phyloP scores from a whole-genome alignment of 495 filamentous ascomycete genomes.

The Chaetomium cochliodes region DNA sequence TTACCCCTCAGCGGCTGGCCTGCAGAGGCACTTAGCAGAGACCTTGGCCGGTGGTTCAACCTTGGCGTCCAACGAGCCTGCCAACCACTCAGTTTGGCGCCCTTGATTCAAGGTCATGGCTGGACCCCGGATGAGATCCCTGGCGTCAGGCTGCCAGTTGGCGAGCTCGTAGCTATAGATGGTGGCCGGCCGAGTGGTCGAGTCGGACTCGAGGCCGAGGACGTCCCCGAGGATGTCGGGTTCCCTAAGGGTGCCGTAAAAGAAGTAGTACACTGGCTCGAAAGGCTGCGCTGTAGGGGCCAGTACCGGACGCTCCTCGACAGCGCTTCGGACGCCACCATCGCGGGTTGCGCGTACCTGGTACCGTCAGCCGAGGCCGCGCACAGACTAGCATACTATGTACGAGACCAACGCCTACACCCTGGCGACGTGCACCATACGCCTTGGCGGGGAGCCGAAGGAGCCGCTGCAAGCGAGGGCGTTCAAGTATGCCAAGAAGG shows the following conservation, averaged over 20 bases:
- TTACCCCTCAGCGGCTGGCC: conserved; percentile 80
- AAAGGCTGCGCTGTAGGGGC: no score
- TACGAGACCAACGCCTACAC: conserved; percentile 15
- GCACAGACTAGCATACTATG: conserved; percentile 13
- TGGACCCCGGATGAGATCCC: no score
- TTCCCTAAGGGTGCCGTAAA: conserved; percentile 12
- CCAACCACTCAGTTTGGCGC: conserved; percentile 69
- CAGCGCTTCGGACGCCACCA: neutral
- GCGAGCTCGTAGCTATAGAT: conserved; percentile 14
- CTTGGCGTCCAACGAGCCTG: conserved; percentile 71
- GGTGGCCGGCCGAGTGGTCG: neutral
- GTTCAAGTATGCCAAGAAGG: conserved; percentile 6
- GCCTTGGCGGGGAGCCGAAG: neutral
- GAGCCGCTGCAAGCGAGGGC: neutral
- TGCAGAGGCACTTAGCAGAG: conserved; percentile 63
- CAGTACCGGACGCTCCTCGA: conserved; percentile 12
- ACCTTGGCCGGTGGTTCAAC: conserved; percentile 83
- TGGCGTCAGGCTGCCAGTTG: no score
- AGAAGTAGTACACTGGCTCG: conserved; percentile 1
- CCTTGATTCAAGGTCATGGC: no score
- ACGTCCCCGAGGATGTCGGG: neutral
- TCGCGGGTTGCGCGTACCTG: conserved; percentile 5
- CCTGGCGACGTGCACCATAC: no score
- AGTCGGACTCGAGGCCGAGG: neutral
- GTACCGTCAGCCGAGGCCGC: neutral